Conservation (phyloP, 2,329 filamentous ascomycete genomes). For the Calonectria pauciramosa region DNA sequence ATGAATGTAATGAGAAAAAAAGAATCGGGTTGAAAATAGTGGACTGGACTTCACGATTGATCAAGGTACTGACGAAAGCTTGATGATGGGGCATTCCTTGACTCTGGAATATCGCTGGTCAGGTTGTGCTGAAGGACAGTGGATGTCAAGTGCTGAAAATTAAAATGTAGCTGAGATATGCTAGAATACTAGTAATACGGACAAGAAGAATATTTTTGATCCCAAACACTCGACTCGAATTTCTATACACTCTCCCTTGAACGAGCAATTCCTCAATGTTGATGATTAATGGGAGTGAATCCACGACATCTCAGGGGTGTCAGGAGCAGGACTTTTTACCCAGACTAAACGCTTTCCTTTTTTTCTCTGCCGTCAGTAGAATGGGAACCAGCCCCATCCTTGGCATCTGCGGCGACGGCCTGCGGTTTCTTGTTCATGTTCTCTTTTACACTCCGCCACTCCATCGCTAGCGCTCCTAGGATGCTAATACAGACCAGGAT, state of each 20-base stretch:
- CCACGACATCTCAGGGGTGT: too few species aligned
- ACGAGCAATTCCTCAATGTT: neutral
- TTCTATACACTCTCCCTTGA: neutral
- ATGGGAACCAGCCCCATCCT: neutral
- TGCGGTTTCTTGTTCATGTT: neutral
- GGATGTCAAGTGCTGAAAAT: neutral
- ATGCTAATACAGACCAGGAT: conserved; percentile 63
- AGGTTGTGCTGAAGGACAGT: neutral
- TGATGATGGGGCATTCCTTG: neutral
- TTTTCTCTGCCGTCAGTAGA: neutral
- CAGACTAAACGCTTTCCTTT: neutral
- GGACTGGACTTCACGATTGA: neutral
- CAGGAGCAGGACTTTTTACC: neutral
- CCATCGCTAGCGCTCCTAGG: conserved; percentile 64
- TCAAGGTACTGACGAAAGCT: neutral
- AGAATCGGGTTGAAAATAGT: neutral
- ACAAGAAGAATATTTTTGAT: neutral
- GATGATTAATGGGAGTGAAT: neutral
- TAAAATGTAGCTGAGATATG: neutral
- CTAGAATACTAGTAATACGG: neutral
- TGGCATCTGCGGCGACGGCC: too few species aligned
- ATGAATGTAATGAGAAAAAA: neutral
- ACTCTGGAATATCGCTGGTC: too few species aligned
- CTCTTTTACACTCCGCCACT: conserved; percentile 61
- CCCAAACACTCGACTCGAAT: neutral